Evolutionary conservation across 176 grass and related monocot species (phyloP), one percentile per base, ranked within the genome.

Genomic region (Rhynchospora pubera): DNA sequence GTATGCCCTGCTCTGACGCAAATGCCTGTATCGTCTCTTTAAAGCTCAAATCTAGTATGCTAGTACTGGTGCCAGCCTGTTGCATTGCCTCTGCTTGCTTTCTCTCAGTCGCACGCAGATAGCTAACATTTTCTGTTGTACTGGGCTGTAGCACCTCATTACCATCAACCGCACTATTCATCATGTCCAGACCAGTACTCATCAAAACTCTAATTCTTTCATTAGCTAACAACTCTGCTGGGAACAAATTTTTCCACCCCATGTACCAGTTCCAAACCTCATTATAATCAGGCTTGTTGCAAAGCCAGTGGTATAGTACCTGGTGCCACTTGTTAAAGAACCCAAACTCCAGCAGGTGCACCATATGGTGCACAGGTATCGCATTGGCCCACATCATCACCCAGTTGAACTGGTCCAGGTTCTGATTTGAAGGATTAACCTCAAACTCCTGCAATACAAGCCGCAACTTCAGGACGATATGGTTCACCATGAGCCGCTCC

Each of bases 21-120:
- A 89, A 97, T 61, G 85, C 90, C 83, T 97, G 90, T 19, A 94
- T 91, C 66, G 82, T 86, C 79, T 97, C 95, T 80, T 91, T 97
- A 81, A 94, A 97, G 57, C 88, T 97, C 89, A 94, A 83, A 90
- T 93, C 90, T 1, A 83, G 79, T 81, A 87, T 74, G 56, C 45
- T 26, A 48, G 83, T 80, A 43, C 82, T 85, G 60, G 85, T 79
- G 39, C 76, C 86, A 39, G 88, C 83, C 82, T 92, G 86, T 53
- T 94, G 91, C 79, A 87, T 90, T 23, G 88, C 87, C 70, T 97
- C 91, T 71, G 91, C 88, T 79, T 97, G 85, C 30, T 81, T 81
- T 87, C 91, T 97, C 75, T 93, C 92, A 67, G 92, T 86, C 30
- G 81, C 90, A 84, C 86, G 88, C 69, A 93, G 81, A 79, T 87